Evolutionary conservation across 1,284 basidiomycete species (phyloP).

Genomic region (Vanrija sp.): DNA sequence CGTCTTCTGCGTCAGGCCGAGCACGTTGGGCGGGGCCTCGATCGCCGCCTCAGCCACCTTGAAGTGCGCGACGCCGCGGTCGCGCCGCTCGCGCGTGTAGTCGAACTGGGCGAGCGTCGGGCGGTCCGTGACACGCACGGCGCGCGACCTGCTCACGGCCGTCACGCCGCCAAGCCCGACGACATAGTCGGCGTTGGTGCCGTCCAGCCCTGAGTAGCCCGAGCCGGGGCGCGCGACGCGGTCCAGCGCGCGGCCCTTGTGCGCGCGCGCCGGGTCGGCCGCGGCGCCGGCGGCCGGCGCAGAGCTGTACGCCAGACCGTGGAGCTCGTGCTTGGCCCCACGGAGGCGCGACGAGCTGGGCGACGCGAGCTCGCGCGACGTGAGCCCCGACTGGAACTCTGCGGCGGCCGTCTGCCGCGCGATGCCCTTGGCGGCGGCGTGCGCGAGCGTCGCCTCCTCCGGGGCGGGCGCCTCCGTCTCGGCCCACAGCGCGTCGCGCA

Average conservation of each 20-base stretch:
- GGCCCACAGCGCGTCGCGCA: conserved; percentile 3
- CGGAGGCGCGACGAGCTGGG: conserved; percentile 15
- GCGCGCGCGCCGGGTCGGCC: conserved; percentile 8
- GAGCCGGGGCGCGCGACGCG: conserved; percentile 5
- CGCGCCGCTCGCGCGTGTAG: conserved; percentile 23
- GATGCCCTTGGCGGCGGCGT: conserved; percentile 2
- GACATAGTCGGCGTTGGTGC: conserved; percentile 31
- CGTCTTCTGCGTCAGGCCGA: conserved; percentile 15
- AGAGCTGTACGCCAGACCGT: conserved; percentile 40
- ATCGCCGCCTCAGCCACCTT: conserved; percentile 27
- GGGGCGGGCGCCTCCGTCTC: neutral
- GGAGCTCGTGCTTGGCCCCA: conserved; percentile 30
- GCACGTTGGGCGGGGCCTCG: conserved; percentile 28
- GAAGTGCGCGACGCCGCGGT: conserved; percentile 30
- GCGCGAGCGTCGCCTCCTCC: conserved; percentile 12
- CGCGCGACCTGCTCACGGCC: conserved; percentile 14
- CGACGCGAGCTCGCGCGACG: conserved; percentile 10
- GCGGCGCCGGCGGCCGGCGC: conserved; percentile 10
- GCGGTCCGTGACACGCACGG: conserved; percentile 10
- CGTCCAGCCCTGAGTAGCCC: conserved; percentile 17
- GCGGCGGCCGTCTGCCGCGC: conserved; percentile 11
- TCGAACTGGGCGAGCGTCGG: conserved; percentile 21
- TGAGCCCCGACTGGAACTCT: conserved; percentile 26
- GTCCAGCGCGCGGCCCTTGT: conserved; percentile 20
- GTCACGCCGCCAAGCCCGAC: conserved; percentile 45